Conservation (phyloP, 1,284 basidiomycete species). For the Ustilago tritici region DNA sequence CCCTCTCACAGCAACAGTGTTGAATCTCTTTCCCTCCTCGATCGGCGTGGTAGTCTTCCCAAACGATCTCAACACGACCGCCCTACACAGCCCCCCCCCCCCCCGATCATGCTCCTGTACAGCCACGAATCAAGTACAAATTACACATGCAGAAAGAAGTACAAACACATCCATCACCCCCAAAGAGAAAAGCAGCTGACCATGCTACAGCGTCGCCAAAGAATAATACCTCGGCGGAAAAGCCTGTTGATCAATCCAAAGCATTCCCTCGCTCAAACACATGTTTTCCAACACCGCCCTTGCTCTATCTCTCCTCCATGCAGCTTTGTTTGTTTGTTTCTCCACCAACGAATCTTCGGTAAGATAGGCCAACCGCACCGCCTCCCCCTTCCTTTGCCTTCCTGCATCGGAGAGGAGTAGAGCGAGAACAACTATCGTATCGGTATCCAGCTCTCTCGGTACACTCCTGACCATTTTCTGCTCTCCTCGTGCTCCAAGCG, state of each 20-base stretch:
- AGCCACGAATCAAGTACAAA: neutral
- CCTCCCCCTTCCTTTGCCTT: neutral
- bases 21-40: too few relatives aligned
- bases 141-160: neutral
- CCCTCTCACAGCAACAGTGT: too few relatives aligned
- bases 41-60: too few relatives aligned
- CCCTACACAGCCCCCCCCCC: too few relatives aligned
- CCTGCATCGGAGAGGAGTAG: constrained; percentile 69
- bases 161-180: neutral
- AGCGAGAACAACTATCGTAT: constrained; percentile 69
- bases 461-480: constrained; percentile 70
- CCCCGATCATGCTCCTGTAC: too few relatives aligned
- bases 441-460: constrained; percentile 70
- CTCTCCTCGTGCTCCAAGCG: constrained; percentile 73
- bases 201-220: constrained; percentile 33
- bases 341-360: constrained; percentile 77
- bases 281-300: constrained; percentile 86
- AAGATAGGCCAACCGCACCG: constrained; percentile 28
- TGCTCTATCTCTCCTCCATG: constrained; percentile 83
- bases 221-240: constrained; percentile 56
- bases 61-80: too few relatives aligned
- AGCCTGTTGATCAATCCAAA: constrained; percentile 93
- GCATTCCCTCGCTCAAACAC: constrained; percentile 87
- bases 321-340: constrained; percentile 73
- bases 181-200: neutral